Base-by-base conservation (phyloP, 305 asterid genomes). In the Fraxinus latifolia region DNA sequence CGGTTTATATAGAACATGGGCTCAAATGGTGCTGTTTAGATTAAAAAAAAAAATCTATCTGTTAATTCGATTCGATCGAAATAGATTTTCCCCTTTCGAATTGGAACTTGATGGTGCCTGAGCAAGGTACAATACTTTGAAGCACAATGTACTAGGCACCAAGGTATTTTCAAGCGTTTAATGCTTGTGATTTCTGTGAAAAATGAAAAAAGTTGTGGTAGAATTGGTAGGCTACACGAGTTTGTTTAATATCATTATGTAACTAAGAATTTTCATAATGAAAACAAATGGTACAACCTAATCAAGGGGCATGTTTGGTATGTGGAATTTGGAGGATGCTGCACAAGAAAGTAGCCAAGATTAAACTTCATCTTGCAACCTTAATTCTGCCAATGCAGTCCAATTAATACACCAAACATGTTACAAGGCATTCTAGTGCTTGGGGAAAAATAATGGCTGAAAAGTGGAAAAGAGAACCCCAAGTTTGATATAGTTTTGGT, bases 91-190 rank as follows among this genome's bases (percentile, higher is more conserved):
- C 14, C 27, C 42, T 14, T 55, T 72, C 34, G 31, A 58, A 70
- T 55, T 74, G 34, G 67, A 42, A 62, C 32, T 27, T 68, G 21
- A 29, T 73, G 53, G 42, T 62, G 42, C 27, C 78, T 25, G 25
- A 31, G 76, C 42, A n/a, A 70, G 76, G 44, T 70, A 70, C 76
- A 70, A 70, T 32, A 70, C 42, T 70, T 31, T 70, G 74, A 68
- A 70, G 76, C 76, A 32, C 42, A 5, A 32, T 70, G 76, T 15
- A 70, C 76, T 70, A 15, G 76, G 21, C 42, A 29, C 33, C 33
- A 25, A 9, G 7, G 73, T 23, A 9, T 65, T 65, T 9, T 7
- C 73, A 27, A 68, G 39, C 34, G 75, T 70, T 70, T 1, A 70
- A 32, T 31, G 44, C 23, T 31, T 70, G 76, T 32, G 2, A 32